phyloP scores from a whole-genome alignment of 805 yeast species.

The Yarrowia bubula region DNA sequence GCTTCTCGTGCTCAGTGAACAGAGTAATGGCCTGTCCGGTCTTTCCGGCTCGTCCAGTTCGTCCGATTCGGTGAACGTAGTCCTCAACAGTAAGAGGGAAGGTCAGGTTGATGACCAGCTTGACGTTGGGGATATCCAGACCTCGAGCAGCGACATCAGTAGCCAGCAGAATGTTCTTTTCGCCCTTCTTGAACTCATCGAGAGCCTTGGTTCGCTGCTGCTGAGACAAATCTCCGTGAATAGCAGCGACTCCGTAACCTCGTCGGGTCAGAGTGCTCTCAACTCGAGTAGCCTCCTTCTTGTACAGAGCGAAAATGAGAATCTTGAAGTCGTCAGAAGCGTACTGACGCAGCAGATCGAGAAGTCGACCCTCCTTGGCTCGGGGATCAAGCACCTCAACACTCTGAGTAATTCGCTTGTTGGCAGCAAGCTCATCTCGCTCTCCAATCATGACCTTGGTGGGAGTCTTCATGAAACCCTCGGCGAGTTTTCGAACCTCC shows the following conservation, averaged over 20 bases:
- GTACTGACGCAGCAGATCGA: constrained; percentile 71
- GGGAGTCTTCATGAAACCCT: constrained; percentile 78
- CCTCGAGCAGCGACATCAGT: constrained; percentile 99
- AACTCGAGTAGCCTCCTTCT: constrained; percentile 92
- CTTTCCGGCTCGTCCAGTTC: constrained; percentile 97
- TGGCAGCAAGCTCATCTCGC: constrained; percentile 90
- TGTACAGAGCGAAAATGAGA: constrained; percentile 88
- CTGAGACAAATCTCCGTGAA: constrained; percentile 94
- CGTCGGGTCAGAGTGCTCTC: constrained; percentile 70
- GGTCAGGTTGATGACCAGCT: constrained; percentile 89
- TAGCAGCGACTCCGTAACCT: constrained; percentile 83
- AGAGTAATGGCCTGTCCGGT: constrained; percentile 92
- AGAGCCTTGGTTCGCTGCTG: constrained; percentile 87
- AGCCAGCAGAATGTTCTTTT: constrained; percentile 74
- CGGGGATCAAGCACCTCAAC: constrained; percentile 89
- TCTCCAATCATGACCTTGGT: constrained; percentile 91
- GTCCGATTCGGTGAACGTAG: constrained; percentile 94
- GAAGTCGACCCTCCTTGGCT: constrained; percentile 72
- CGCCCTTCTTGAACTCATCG: constrained; percentile 78
- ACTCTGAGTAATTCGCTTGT: constrained; percentile 86
- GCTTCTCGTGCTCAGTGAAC: constrained; percentile 96
- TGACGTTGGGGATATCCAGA: constrained; percentile 94
- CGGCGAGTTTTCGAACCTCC: constrained; percentile 90
- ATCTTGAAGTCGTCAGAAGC: constrained; percentile 70
- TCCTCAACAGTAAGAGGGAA: constrained; percentile 97